These are phyloP conservation scores for Saccharum spontaneum DNA, from an alignment of 176 grass and related monocot genomes.

Conservation along the genomic window DNA sequence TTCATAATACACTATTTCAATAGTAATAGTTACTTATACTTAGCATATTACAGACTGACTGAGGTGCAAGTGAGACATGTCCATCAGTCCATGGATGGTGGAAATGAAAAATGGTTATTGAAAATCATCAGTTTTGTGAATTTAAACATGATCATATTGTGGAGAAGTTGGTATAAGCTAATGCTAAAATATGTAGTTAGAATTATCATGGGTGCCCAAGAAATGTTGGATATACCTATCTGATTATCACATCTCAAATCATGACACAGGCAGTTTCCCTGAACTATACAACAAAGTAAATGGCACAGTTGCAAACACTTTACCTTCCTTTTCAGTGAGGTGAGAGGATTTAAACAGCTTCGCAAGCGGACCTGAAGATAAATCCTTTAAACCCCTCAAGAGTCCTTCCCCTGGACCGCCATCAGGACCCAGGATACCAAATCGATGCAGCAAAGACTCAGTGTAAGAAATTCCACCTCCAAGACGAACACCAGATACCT, in stretches of 20 bases:
- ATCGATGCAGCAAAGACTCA: conserved; percentile 80
- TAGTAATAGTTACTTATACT: conserved; percentile 20
- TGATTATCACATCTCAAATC: not conserved
- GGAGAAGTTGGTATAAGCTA: not conserved
- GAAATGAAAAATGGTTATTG: not conserved
- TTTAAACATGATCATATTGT: not conserved
- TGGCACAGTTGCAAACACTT: conserved; percentile 9
- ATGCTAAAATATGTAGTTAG: conserved; percentile 5
- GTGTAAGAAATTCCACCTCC: conserved; percentile 95
- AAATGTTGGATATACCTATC: conserved; percentile 1
- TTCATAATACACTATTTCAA: conserved; percentile 5
- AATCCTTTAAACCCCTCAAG: conserved; percentile 86
- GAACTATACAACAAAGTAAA: conserved; percentile 4
- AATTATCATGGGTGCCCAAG: conserved; percentile 7
- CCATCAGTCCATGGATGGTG: not conserved
- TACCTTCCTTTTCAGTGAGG: conserved; percentile 57
- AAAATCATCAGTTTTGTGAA: not conserved
- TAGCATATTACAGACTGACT: conserved; percentile 15
- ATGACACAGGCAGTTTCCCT: not conserved
- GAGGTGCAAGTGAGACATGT: conserved; percentile 9
- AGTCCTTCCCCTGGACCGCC: conserved; percentile 89
- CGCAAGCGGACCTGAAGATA: conserved; percentile 91
- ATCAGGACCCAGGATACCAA: conserved; percentile 94
- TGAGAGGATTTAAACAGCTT: conserved; percentile 87
- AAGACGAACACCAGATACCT: conserved; percentile 84